Percentiles rank a stretch among this genome's conserved stretches.
Conservation (phyloP, 1,284 basidiomycete genomes). For the Ganoderma boninense region DNA sequence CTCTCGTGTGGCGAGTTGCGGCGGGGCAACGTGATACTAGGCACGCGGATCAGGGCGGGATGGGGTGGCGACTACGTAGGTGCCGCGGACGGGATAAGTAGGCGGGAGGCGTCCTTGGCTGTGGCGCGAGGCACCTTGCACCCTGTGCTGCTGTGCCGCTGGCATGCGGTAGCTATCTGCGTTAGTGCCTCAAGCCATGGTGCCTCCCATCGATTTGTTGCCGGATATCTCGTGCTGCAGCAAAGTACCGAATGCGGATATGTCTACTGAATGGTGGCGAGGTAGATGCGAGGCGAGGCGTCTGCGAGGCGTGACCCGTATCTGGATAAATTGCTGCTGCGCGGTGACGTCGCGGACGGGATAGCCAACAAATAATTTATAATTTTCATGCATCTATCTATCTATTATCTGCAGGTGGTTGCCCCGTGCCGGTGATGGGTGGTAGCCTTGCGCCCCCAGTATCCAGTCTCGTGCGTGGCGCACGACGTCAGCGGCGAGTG, state of each 20-base stretch:
- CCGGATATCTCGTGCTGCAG: not conserved
- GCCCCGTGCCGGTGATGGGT: not conserved
- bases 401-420: not conserved
- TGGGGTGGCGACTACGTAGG: not conserved
- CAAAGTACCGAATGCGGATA: no score
- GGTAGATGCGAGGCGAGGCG: not conserved
- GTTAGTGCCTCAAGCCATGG: constrained; percentile 8
- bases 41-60: not conserved
- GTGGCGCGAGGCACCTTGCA: constrained; percentile 17
- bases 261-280: not conserved
- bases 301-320: not conserved
- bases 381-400: not conserved
- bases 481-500: not conserved
- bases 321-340: not conserved
- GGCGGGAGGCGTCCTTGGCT: not conserved
- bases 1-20: not conserved
- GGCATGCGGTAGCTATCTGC: constrained; percentile 12
- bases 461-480: not conserved
- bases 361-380: not conserved
- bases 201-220: not conserved
- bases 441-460: no score
- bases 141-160: constrained; percentile 12
- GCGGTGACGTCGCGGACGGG: not conserved
- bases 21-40: not conserved
- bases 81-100: no score